Percentiles rank a stretch among this genome's conserved stretches.
phyloP scores from a whole-genome alignment of 2,329 filamentous ascomycete species.

The Scedosporium boydii region DNA sequence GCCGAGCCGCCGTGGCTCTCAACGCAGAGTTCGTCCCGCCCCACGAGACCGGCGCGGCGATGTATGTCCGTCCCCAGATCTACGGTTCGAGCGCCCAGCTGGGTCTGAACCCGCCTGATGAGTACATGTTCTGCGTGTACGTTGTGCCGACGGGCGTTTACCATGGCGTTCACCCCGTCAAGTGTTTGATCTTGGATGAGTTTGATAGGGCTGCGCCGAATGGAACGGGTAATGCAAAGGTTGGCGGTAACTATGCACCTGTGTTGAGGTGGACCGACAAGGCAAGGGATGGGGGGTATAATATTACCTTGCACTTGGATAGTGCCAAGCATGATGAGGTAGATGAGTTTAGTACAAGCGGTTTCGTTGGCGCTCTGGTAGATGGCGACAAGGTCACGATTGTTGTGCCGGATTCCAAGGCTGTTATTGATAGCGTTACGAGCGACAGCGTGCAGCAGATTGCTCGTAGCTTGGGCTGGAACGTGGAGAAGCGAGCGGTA shows the following conservation, averaged over 20 bases:
- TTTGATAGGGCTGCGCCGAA: slow-evolving; percentile 92
- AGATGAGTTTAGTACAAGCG: slow-evolving; percentile 92
- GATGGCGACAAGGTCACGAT: slow-evolving; percentile 53
- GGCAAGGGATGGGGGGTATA: slow-evolving; percentile 69
- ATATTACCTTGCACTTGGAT: slow-evolving; percentile 92
- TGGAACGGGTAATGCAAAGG: slow-evolving; percentile 83
- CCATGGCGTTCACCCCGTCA: slow-evolving; percentile 82
- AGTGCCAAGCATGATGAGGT: slow-evolving; percentile 75
- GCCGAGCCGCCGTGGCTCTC: slow-evolving; percentile 70
- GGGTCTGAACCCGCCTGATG: slow-evolving; percentile 76
- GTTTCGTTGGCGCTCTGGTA: slow-evolving; percentile 73
- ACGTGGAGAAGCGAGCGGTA: slow-evolving; percentile 65
- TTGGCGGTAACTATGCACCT: slow-evolving; percentile 93
- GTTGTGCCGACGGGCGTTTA: slow-evolving; percentile 90
- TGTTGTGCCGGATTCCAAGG: slow-evolving; percentile 78
- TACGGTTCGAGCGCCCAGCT: slow-evolving; percentile 85
- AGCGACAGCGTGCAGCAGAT: slow-evolving; percentile 70
- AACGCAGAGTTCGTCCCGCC: slow-evolving; percentile 91
- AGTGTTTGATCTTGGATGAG: slow-evolving; percentile 78
- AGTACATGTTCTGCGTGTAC: slow-evolving; percentile 86
- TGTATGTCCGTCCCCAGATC: slow-evolving; percentile 85
- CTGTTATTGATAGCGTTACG: slow-evolving; percentile 81
- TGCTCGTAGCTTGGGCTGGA: slow-evolving; percentile 71
- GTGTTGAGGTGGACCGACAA: slow-evolving; percentile 81
- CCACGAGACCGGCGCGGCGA: slow-evolving; percentile 75